Percentiles rank a stretch among this genome's conserved stretches.
These are phyloP conservation scores for Kwoniella shivajii DNA, from an alignment of 1,284 basidiomycete species.

Conservation along the genomic window DNA sequence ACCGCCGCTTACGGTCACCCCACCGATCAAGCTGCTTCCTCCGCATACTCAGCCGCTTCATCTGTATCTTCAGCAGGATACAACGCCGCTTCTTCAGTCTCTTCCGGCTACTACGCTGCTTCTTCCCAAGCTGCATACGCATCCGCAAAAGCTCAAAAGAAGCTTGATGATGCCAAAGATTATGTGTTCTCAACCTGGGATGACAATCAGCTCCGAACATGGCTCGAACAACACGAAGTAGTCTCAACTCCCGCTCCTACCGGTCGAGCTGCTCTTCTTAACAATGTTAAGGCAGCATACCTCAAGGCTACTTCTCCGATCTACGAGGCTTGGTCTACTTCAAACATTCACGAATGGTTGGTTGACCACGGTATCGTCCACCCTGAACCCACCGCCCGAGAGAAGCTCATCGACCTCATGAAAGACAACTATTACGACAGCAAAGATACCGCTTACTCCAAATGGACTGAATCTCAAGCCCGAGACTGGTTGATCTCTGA, in stretches of 20 bases:
- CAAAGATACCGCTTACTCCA: conserved; percentile 65
- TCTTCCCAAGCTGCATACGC: conserved; percentile 53
- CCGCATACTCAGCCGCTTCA: conserved; percentile 58
- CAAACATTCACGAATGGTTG: conserved; percentile 84
- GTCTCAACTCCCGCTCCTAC: conserved; percentile 67
- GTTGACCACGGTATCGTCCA: conserved; percentile 71
- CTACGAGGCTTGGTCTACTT: conserved; percentile 83
- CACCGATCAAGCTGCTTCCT: conserved; percentile 53
- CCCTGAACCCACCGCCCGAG: conserved; percentile 65
- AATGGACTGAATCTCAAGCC: conserved; percentile 61
- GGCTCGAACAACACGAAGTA: conserved; percentile 73
- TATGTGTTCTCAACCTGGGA: conserved; percentile 87
- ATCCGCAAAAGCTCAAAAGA: conserved; percentile 56
- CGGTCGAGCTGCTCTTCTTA: conserved; percentile 68
- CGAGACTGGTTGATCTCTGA: conserved; percentile 57
- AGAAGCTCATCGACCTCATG: conserved; percentile 71
- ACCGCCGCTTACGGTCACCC: conserved; percentile 61
- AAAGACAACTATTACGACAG: conserved; percentile 73
- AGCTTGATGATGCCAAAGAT: conserved; percentile 74
- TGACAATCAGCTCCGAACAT: conserved; percentile 65
- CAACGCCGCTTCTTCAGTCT: conserved; percentile 56
- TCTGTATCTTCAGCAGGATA: conserved; percentile 54
- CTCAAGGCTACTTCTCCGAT: conserved; percentile 63
- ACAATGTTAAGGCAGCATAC: conserved; percentile 70
- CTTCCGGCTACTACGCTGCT: conserved; percentile 38